Evolutionary conservation across 805 yeast genomes (phyloP), one percentile per base, ranked within the genome.

Genomic region (Saccharomycopsis sp.): DNA sequence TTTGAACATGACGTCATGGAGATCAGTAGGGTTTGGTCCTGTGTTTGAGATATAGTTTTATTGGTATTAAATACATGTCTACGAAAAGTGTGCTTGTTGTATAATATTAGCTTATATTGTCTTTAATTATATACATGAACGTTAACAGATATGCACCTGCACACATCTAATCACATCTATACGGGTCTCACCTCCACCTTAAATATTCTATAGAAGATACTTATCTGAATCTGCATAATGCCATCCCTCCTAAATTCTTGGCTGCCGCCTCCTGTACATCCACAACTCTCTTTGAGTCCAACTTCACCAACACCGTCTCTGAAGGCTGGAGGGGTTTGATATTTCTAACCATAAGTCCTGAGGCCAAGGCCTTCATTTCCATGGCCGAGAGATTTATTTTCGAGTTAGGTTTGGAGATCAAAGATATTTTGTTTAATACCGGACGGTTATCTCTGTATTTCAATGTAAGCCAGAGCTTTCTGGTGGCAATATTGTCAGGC

Each of bases 381-480:
- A 79, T 76, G 20, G 77, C 72, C 1, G 79, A 73, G 65, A 91
- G 82, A 63, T 77, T 72, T 20, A 92, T 87, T 69, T 85, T 79
- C 69, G 93, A 79, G 67, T 86, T 89, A 47, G 99, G 98, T 67
- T 87, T 91, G 52, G 94, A 86, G 34, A 94, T 83, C 65, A 93
- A 76, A 34, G 81, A 78, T 66, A 91, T 81, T 57, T 82, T 79
- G 64, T 83, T 78, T 63, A 94, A 76, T 17, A 94, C 96, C 0
- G 97, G 86, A 64, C 78, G 76, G 67, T 86, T 83, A 63, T 89
- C 82, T 68, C 93, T 82, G 71, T 94, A 94, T 70, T 94, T 94
- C 70, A 94, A 76, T 1, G 92, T 96, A 20, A 94, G 71, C 99
- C 99, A 94, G 55, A 94, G 78, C 65, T 96, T 80, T 68, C 98